phyloP scores from a whole-genome alignment of 2,329 filamentous ascomycete genomes.

The Cladophialophora bantiana region DNA sequence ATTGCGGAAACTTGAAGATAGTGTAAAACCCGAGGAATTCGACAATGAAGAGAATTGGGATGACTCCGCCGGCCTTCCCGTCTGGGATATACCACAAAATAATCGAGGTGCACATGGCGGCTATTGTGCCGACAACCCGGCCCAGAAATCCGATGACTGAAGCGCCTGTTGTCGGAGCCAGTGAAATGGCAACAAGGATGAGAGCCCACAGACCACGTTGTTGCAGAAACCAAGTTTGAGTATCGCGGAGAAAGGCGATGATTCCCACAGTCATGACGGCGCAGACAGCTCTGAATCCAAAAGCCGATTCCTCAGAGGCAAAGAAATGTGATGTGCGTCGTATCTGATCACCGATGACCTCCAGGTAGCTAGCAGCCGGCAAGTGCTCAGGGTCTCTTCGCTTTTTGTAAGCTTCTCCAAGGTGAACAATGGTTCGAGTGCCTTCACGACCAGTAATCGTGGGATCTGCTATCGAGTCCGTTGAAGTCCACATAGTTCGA shows the following conservation, averaged over 20 bases:
- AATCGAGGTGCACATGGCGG: background rate
- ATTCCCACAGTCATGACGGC: constrained; percentile 24
- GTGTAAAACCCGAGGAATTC: constrained; percentile 9
- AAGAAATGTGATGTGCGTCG: constrained; percentile 66
- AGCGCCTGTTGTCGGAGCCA: constrained; percentile 18
- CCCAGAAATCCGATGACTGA: constrained; percentile 13
- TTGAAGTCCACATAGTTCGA: constrained; percentile 1
- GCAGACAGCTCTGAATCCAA: constrained; percentile 25
- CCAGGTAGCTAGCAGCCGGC: constrained; percentile 65
- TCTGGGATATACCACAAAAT: constrained; percentile 24
- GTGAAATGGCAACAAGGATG: constrained; percentile 16
- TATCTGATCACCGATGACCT: constrained; percentile 67
- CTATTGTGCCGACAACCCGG: constrained; percentile 18
- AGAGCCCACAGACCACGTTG: constrained; percentile 24
- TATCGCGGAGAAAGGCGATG: constrained; percentile 13
- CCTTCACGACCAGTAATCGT: constrained; percentile 1
- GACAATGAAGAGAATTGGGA: constrained; percentile 20
- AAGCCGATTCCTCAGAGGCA: constrained; percentile 65
- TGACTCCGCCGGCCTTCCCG: constrained; percentile 23
- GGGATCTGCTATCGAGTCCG: constrained; percentile 3
- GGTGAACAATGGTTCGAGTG: constrained; percentile 3
- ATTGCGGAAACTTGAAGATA: constrained; percentile 54
- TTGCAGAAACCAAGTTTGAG: constrained; percentile 17
- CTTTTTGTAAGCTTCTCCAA: constrained; percentile 1
- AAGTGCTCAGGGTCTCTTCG: constrained; percentile 73